phyloP scores from a whole-genome alignment of 2,329 filamentous ascomycete species.

The Botryotinia globosa region DNA sequence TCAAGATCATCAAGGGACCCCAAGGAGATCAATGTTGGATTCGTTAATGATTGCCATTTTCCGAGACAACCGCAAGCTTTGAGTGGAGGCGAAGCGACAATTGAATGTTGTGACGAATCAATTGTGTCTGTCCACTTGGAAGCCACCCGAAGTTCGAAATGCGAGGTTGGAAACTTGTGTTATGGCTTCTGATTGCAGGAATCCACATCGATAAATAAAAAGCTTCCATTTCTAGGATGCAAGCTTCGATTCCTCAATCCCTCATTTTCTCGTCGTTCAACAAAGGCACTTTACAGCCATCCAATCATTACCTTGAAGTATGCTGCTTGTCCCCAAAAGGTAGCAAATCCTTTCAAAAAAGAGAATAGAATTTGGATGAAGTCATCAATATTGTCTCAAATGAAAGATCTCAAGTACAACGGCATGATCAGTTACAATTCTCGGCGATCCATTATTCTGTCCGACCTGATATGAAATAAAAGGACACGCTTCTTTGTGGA shows the following conservation, averaged over 20 bases:
- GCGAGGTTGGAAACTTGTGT: neutral
- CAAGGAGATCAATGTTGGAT: neutral
- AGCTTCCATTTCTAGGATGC: conserved; percentile 1
- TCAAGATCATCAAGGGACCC: conserved; percentile 2
- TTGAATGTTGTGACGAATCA: neutral
- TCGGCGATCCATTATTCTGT: neutral
- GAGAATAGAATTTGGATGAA: neutral
- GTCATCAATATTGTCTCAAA: neutral
- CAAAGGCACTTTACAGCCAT: neutral
- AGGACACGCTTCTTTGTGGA: neutral
- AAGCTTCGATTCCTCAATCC: neutral
- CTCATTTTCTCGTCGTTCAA: neutral
- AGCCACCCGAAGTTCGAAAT: conserved; percentile 19
- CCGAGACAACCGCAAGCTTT: neutral
- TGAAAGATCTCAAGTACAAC: neutral
- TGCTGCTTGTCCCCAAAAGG: neutral
- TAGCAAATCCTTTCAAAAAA: neutral
- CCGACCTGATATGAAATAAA: neutral
- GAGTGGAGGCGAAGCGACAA: conserved; percentile 4
- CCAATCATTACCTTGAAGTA: neutral
- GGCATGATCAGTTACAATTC: neutral
- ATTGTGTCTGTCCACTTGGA: neutral
- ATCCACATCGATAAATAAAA: conserved; percentile 3
- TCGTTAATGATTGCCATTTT: conserved; percentile 6
- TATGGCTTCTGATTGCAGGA: conserved; percentile 12